Evolutionary conservation across 106 monocot genomes (phyloP).

Genomic region (Gastrodia elata): DNA sequence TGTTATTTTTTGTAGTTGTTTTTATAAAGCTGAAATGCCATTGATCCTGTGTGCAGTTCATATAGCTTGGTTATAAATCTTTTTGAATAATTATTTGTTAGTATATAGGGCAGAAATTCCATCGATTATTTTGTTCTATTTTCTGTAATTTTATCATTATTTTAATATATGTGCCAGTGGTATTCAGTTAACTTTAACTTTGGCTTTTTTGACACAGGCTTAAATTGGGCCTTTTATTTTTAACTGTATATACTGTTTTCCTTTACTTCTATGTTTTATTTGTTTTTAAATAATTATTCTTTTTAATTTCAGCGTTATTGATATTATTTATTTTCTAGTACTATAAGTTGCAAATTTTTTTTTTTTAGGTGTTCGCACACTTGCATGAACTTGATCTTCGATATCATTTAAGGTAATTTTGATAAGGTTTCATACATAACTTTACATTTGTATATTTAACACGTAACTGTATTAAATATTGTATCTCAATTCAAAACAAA

Average conservation of each 20-base stretch:
- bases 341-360: not conserved
- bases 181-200: not conserved
- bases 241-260: not conserved
- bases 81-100: too few species aligned
- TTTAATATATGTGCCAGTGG: not conserved
- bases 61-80: too few species aligned
- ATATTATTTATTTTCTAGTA: not conserved
- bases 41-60: too few species aligned
- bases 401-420: slow-evolving; percentile 84
- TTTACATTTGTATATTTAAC: too few species aligned
- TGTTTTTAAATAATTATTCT: not conserved
- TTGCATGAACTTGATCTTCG: slow-evolving; percentile 87
- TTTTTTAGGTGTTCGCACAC: slow-evolving; percentile 78
- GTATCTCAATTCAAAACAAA: too few species aligned
- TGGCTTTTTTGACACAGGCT: not conserved
- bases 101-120: not conserved
- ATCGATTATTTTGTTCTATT: not conserved
- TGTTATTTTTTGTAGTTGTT: too few species aligned
- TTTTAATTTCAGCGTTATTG: not conserved
- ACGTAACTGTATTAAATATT: too few species aligned
- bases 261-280: not conserved
- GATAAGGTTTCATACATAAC: too few species aligned
- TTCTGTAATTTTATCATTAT: slow-evolving; percentile 1
- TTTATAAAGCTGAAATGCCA: too few species aligned
- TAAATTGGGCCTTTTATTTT: not conserved